Percentiles rank a stretch among this genome's conserved stretches.
These are phyloP conservation scores for Kluyveromyces marxianus DNA, from an alignment of 1,139 yeast species.

Conservation along the genomic window DNA sequence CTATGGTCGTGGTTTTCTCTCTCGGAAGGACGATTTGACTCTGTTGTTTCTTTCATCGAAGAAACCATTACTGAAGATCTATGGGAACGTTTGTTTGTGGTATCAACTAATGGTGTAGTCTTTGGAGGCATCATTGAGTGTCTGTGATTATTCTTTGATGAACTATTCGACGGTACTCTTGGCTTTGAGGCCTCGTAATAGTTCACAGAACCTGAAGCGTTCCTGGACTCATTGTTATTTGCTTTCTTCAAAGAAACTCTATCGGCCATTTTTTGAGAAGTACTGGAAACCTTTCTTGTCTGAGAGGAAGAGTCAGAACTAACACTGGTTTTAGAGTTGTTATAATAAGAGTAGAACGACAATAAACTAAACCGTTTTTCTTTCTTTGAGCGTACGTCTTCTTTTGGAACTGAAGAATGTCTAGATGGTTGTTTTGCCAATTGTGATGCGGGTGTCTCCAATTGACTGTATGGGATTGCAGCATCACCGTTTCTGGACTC, in stretches of 20 bases:
- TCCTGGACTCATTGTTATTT: background rate
- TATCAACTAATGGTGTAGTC: background rate
- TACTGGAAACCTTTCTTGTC: slow-evolving; percentile 4
- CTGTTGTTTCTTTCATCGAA: background rate
- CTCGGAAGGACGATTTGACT: background rate
- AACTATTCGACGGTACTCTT: slow-evolving; percentile 3
- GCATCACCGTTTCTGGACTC: background rate
- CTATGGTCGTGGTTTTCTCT: slow-evolving; percentile 7
- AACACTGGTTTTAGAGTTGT: slow-evolving; percentile 19
- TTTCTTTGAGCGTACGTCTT: background rate
- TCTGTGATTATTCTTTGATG: background rate
- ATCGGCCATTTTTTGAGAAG: background rate
- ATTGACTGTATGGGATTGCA: background rate
- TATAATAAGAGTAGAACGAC: slow-evolving; percentile 24
- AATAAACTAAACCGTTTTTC: slow-evolving; percentile 22
- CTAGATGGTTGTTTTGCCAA: background rate
- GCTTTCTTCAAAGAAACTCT: background rate
- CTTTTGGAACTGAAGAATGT: background rate
- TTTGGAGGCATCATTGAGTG: slow-evolving; percentile 6
- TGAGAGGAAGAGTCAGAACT: slow-evolving; percentile 9
- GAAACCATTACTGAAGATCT: slow-evolving; percentile 3
- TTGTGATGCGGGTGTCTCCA: background rate
- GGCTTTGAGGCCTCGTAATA: slow-evolving; percentile 33
- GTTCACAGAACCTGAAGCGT: slow-evolving; percentile 35
- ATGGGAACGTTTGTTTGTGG: slow-evolving; percentile 1